A percentile compares a stretch with the other conserved stretches of the same genome.
Conservation (phyloP, 1,139 yeast species). For the Saccharomyces hybrid region DNA sequence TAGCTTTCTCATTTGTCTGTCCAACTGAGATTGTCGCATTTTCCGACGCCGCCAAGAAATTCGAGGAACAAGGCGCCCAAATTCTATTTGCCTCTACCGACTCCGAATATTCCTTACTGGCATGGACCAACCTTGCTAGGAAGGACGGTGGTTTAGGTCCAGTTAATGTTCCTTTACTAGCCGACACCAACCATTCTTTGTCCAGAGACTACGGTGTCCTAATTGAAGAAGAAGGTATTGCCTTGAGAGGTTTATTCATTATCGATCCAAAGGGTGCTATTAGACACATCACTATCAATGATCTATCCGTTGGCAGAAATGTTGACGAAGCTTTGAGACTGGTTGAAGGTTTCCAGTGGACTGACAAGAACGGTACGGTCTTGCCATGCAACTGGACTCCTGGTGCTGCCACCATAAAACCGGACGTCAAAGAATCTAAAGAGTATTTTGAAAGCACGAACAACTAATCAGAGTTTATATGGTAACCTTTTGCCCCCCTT, state of each 20-base stretch:
- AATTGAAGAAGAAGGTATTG: slow-evolving; percentile 90
- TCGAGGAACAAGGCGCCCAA: slow-evolving; percentile 78
- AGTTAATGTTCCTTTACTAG: slow-evolving; percentile 85
- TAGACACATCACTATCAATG: slow-evolving; percentile 96
- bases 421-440: slow-evolving; percentile 72
- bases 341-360: slow-evolving; percentile 97
- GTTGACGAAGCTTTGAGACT: slow-evolving; percentile 96
- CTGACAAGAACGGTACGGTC: slow-evolving; percentile 96
- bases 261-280: slow-evolving; percentile 91
- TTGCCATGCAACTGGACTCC: slow-evolving; percentile 99
- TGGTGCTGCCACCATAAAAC: slow-evolving; percentile 91
- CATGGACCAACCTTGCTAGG: slow-evolving; percentile 96
- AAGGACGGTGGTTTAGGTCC: slow-evolving; percentile 97
- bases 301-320: slow-evolving; percentile 97
- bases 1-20: slow-evolving; percentile 98
- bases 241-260: slow-evolving; percentile 94
- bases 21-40: slow-evolving; percentile 98
- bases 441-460: slow-evolving; percentile 29
- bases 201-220: slow-evolving; percentile 95
- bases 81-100: slow-evolving; percentile 95
- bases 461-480: slow-evolving; percentile 10
- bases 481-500: neutral
- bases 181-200: slow-evolving; percentile 93
- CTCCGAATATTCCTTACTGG: slow-evolving; percentile 93
- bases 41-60: slow-evolving; percentile 89